Percentiles rank a stretch among this genome's conserved stretches.
Conservation (phyloP, 140 eudicot genomes). For the Bidens hawaiensis region DNA sequence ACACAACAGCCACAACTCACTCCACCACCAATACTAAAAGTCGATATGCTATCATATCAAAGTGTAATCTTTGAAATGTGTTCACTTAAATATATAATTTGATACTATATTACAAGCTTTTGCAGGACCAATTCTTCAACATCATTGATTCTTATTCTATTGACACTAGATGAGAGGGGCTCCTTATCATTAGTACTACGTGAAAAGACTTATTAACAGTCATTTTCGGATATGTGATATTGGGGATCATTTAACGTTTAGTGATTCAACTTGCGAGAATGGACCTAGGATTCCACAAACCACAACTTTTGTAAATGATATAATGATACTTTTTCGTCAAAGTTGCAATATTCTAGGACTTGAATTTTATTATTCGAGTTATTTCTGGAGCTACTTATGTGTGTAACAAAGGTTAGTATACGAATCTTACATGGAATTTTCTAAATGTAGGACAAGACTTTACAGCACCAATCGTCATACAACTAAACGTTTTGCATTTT, state of each 20-base stretch:
- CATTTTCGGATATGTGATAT: slow-evolving; percentile 13
- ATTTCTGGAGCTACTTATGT: neutral
- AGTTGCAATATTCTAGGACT: neutral
- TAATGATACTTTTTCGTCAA: slow-evolving; percentile 14
- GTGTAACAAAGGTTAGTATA: too few species aligned
- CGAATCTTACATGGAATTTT: slow-evolving; percentile 1
- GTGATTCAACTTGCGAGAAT: slow-evolving; percentile 12
- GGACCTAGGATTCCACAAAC: slow-evolving; percentile 15
- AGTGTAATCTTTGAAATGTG: neutral
- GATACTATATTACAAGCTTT: slow-evolving; percentile 9
- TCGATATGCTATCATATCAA: neutral
- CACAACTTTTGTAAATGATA: slow-evolving; percentile 11
- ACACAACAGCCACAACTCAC: neutral
- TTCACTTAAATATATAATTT: neutral
- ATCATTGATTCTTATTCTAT: slow-evolving; percentile 17
- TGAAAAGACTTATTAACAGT: slow-evolving; percentile 1
- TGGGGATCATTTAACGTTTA: slow-evolving; percentile 16
- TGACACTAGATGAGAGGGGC: slow-evolving; percentile 10
- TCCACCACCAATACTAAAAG: too few species aligned
- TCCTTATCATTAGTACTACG: slow-evolving; percentile 2
- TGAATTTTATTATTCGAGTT: neutral
- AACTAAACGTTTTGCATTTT: neutral
- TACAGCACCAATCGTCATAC: neutral
- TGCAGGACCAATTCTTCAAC: slow-evolving; percentile 25
- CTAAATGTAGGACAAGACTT: slow-evolving; percentile 17